phyloP scores from a whole-genome alignment of 2,329 filamentous ascomycete species.

The Hypoxylon sp. region DNA sequence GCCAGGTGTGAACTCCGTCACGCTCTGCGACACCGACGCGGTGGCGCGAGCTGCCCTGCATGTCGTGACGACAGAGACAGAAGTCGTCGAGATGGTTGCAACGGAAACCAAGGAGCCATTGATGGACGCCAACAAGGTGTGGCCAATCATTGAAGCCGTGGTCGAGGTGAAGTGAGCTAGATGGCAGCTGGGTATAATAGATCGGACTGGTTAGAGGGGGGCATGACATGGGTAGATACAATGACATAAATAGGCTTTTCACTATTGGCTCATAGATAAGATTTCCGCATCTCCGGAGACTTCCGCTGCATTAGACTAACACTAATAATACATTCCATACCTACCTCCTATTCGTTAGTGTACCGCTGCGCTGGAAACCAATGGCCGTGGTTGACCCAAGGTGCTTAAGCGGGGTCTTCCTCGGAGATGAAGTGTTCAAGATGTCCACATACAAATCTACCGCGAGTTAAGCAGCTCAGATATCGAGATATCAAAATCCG shows the following conservation, averaged over 20 bases:
- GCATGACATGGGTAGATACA: not conserved
- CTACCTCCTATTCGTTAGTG: not conserved
- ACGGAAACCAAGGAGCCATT: not conserved
- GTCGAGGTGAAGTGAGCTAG: not conserved
- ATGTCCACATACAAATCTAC: not conserved
- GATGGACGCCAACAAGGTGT: not conserved
- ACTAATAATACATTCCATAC: not conserved
- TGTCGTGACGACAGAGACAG: constrained; percentile 2
- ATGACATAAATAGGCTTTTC: not conserved
- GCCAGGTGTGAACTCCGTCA: constrained; percentile 40
- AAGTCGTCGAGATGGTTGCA: not conserved
- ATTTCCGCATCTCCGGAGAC: not conserved
- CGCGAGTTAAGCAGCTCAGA: not conserved
- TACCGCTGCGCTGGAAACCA: not conserved
- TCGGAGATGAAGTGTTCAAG: not conserved
- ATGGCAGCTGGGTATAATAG: not conserved
- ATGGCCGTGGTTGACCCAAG: not conserved
- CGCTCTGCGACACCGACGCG: constrained; percentile 31
- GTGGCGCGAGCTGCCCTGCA: constrained; percentile 25
- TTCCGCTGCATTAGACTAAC: not conserved
- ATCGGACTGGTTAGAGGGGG: not conserved
- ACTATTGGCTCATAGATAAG: not conserved
- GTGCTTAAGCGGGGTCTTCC: not conserved
- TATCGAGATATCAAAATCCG: not conserved
- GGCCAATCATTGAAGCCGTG: constrained; percentile 1